Evolutionary conservation across 2,329 filamentous ascomycete genomes (phyloP), one percentile per base, ranked within the genome.

Genomic region (Leptoxyphium fumago): DNA sequence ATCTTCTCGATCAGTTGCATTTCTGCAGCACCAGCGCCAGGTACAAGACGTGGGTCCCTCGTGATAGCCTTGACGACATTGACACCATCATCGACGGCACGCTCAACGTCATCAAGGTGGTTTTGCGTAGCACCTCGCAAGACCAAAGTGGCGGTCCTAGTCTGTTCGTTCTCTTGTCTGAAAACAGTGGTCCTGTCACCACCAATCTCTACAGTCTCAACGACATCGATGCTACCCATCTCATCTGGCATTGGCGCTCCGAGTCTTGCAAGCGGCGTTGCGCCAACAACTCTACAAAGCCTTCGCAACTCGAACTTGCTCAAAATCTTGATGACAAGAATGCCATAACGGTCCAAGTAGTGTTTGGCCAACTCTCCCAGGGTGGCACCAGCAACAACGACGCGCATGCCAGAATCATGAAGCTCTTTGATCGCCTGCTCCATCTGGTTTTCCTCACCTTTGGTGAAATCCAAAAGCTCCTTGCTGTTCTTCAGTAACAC

Each of bases 211-310:
- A 93, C 75, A 1, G 93, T 96, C 74, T 98, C 91, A 29, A 98
- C 91, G 45, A 98, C 66, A 62, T 98, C 91, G 50, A 98, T 79
- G 56, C 69, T 82, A 52, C 91, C 91, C 88, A 94, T 96, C 73
- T 98, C 91, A 55, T 98, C 91, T n/a, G 93, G 91, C 91, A 98
- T 98, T 39, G 91, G 91, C 13, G 93, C 91, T 51, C 91, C 91
- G 40, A 98, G 74, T 56, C 91, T 82, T 43, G 93, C 93, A 49
- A 98, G 75, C n/a, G 91, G 91, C 11, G 91, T 95, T 45, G 91
- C 91, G 50, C 89, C 89, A 43, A 96, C 89, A 18, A 98, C 91
- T 50, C 91, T 82, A 74, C 93, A 98, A 58, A 96, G 73, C 58
- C 91, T 78, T 55, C 91, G 82, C 48, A 98, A 78, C 69, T 98